Conservation (phyloP, 2,329 filamentous ascomycete species). For the Amauroascus niger region DNA sequence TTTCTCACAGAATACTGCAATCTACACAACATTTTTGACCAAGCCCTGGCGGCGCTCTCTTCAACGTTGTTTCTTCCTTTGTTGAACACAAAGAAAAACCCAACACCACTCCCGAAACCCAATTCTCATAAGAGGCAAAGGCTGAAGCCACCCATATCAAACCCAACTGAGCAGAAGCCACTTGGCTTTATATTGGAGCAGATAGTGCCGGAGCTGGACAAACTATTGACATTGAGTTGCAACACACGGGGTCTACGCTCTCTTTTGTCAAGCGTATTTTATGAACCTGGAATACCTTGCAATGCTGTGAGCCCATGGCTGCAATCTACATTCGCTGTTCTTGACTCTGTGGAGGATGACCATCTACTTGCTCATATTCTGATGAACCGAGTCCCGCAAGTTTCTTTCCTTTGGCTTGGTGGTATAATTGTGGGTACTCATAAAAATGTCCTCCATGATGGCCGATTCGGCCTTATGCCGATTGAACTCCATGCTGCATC, state of each 20-base stretch:
- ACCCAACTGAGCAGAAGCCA: background rate
- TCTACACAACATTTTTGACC: slow-evolving; percentile 18
- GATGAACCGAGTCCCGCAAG: slow-evolving; percentile 21
- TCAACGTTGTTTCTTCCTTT: slow-evolving; percentile 20
- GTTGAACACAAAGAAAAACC: background rate
- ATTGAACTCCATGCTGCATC: slow-evolving; percentile 23
- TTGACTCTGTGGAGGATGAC: slow-evolving; percentile 18
- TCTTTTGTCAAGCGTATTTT: slow-evolving; percentile 24
- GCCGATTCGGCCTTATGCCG: slow-evolving; percentile 20
- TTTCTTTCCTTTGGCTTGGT: slow-evolving; percentile 25
- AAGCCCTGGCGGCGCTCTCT: slow-evolving; percentile 21
- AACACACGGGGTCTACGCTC: slow-evolving; percentile 19
- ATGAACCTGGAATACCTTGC: slow-evolving; percentile 23
- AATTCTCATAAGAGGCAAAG: background rate
- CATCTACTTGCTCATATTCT: slow-evolving; percentile 21
- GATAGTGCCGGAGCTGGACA: slow-evolving; percentile 11
- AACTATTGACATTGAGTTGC: slow-evolving; percentile 23
- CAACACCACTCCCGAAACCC: background rate
- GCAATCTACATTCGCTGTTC: slow-evolving; percentile 22
- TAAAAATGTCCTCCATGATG: slow-evolving; percentile 17
- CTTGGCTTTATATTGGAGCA: background rate
- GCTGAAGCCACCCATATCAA: background rate
- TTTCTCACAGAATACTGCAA: slow-evolving; percentile 20
- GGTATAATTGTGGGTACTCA: slow-evolving; percentile 20
- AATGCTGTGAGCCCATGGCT: slow-evolving; percentile 26